Conservation (phyloP, 73 alveolate genomes). For the Paramecium pentaurelia region DNA sequence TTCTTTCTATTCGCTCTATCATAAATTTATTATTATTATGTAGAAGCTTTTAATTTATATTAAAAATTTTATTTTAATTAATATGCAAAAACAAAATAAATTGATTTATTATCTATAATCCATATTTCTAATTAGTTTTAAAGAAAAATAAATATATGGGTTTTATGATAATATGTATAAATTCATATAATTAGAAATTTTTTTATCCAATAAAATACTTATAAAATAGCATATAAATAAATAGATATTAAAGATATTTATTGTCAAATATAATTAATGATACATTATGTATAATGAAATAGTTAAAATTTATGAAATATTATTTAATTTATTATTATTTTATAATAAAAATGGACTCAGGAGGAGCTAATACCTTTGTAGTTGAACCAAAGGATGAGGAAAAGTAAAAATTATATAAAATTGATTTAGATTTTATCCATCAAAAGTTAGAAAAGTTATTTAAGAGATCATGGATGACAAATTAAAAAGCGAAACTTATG, state of each 20-base stretch:
- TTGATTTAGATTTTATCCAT: constrained; percentile 22
- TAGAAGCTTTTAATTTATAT: background rate
- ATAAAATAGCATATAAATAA: too few species aligned
- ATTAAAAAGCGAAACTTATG: constrained; percentile 46
- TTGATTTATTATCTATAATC: too few species aligned
- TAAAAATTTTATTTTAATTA: background rate
- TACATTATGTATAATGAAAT: background rate
- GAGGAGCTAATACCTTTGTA: constrained; percentile 27
- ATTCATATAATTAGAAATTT: background rate
- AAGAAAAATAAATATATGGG: too few species aligned
- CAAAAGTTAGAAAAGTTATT: background rate
- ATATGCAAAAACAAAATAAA: background rate
- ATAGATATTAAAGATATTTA: too few species aligned
- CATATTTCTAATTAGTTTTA: too few species aligned
- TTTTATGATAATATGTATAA: too few species aligned
- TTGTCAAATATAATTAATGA: too few species aligned
- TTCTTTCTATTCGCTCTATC: too few species aligned
- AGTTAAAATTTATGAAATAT: background rate
- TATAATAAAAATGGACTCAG: background rate
- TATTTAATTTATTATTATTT: background rate
- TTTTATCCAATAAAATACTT: too few species aligned
- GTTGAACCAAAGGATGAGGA: constrained; percentile 43
- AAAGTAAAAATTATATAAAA: background rate
- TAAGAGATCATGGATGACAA: constrained; percentile 12
- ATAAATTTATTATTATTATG: background rate